Percentiles rank a stretch among this genome's conserved stretches.
phyloP scores from a whole-genome alignment of 2,329 filamentous ascomycete genomes.

The Hymenoscyphus scutula region DNA sequence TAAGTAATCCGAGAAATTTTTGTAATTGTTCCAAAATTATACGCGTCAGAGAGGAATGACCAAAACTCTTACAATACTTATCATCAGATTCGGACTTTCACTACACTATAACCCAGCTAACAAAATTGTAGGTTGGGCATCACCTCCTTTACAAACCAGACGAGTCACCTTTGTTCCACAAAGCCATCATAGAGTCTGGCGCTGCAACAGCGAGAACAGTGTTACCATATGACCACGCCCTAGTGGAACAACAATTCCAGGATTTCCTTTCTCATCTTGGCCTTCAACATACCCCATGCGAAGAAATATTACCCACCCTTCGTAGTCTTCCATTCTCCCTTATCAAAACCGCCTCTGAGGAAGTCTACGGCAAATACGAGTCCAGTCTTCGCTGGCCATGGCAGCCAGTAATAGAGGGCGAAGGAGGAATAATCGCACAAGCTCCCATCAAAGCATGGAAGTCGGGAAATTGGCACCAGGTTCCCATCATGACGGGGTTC shows the following conservation, averaged over 20 bases:
- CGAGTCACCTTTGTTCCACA: slow-evolving; percentile 44
- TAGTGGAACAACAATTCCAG: slow-evolving; percentile 55
- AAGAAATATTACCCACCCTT: slow-evolving; percentile 52
- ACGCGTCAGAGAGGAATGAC: no score
- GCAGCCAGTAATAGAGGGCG: slow-evolving; percentile 65
- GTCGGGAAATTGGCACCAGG: slow-evolving; percentile 49
- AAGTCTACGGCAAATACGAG: slow-evolving; percentile 46
- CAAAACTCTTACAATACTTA: not conserved
- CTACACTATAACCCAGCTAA: slow-evolving; percentile 7
- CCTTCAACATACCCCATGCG: slow-evolving; percentile 41
- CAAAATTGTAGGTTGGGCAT: slow-evolving; percentile 57
- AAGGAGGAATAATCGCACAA: slow-evolving; percentile 51
- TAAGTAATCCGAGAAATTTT: no score
- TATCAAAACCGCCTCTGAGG: slow-evolving; percentile 43
- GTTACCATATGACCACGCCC: slow-evolving; percentile 51
- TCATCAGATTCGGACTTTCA: slow-evolving; percentile 8
- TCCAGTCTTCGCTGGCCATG: slow-evolving; percentile 58
- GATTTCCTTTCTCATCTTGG: slow-evolving; percentile 56
- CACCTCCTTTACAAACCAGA: slow-evolving; percentile 55
- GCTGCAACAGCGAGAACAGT: slow-evolving; percentile 55
- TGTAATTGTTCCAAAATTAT: no score
- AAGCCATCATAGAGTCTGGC: slow-evolving; percentile 57
- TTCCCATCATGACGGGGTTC: slow-evolving; percentile 68
- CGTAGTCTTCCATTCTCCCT: slow-evolving; percentile 41
- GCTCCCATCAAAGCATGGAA: slow-evolving; percentile 60